Base-by-base conservation (phyloP, 2,329 filamentous ascomycete species). In the Paraphaeosphaeria minitans region DNA sequence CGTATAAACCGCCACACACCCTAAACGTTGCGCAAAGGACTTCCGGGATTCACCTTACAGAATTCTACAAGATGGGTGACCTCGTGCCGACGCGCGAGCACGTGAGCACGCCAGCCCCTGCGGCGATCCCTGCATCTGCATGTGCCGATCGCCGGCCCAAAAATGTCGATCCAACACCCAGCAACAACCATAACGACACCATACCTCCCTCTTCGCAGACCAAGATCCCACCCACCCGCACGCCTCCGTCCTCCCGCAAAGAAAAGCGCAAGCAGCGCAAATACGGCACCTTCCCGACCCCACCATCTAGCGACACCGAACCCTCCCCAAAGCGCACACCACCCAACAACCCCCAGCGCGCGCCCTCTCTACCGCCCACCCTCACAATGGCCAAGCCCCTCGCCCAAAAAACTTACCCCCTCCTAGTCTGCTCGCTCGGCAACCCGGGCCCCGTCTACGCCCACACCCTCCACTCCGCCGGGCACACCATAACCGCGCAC, bases 351-450 rank as follows among this genome's bases (percentile, higher is more conserved):
- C 62, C 62, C 12, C 53, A 63, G 14, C 64, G 60, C 49, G 52
- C 48, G 48, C 29, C 29, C 16, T 35, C 27, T 31, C 21, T 39
- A 10, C 48, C 33, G 52, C 49, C 33, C n/a, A 22, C 10, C 2
- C 14, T 21, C 50, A 41, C 37, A n/a, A 39, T 39, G 37, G 16
- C 37, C 37, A 39, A 39, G 7, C 6, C 29, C 43, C 16, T 55
- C n/a, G 29, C 65, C 16, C 58, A 61, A 58, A 66, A 60, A 50
- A 66, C 70, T 19, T 66, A 76, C 53, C 78, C 81, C 41, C 86
- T 96, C 67, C 86, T 98, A 57, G 83, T 98, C 69, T 85, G 93
- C 79, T 95, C 92, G 62, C 85, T 99, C 62, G 95, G 95, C 66
- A 98, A 98, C 69, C 92, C 91, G 7, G 67, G 69, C 57, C 81